Percentiles rank a stretch among this genome's conserved stretches.
phyloP scores from a whole-genome alignment of 768 basidiomycete species.

The Lanmaoa rubissima region DNA sequence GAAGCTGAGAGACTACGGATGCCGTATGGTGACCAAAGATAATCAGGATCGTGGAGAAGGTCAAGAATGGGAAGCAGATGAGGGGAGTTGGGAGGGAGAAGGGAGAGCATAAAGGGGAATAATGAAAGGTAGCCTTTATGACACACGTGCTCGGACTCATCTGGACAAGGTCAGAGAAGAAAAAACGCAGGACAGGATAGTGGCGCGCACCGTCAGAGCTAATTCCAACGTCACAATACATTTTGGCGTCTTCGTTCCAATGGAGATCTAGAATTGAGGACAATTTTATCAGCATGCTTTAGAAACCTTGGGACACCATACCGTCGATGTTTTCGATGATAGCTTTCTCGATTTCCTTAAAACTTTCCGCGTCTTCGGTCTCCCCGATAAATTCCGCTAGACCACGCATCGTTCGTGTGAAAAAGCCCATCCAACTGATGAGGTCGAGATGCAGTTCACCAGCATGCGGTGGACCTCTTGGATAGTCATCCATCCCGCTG shows the following conservation, averaged over 20 bases:
- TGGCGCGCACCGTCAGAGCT: constrained; percentile 69
- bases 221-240: constrained; percentile 92
- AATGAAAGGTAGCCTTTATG: constrained; percentile 91
- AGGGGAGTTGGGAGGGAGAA: constrained; percentile 74
- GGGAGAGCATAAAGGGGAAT: constrained; percentile 86
- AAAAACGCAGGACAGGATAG: neutral
- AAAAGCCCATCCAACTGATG: constrained; percentile 96
- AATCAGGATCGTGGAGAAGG: constrained; percentile 72
- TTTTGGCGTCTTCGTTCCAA: constrained; percentile 84
- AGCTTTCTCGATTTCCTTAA: constrained; percentile 71
- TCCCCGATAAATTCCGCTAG: constrained; percentile 87
- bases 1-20: constrained; percentile 84
- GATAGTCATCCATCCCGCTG: constrained; percentile 96
- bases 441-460: constrained; percentile 94
- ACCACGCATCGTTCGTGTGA: constrained; percentile 88
- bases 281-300: neutral
- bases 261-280: constrained; percentile 65
- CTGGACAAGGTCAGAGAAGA: constrained; percentile 38
- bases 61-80: constrained; percentile 82
- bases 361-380: constrained; percentile 78
- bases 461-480: constrained; percentile 81
- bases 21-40: constrained; percentile 91
- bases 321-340: constrained; percentile 86
- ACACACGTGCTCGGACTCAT: constrained; percentile 90
- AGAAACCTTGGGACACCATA: constrained; percentile 26